A percentile compares a stretch with the other conserved stretches of the same genome.
These are phyloP conservation scores for Verticillium albo-atrum DNA, from an alignment of 2,329 filamentous ascomycete species.

Conservation along the genomic window DNA sequence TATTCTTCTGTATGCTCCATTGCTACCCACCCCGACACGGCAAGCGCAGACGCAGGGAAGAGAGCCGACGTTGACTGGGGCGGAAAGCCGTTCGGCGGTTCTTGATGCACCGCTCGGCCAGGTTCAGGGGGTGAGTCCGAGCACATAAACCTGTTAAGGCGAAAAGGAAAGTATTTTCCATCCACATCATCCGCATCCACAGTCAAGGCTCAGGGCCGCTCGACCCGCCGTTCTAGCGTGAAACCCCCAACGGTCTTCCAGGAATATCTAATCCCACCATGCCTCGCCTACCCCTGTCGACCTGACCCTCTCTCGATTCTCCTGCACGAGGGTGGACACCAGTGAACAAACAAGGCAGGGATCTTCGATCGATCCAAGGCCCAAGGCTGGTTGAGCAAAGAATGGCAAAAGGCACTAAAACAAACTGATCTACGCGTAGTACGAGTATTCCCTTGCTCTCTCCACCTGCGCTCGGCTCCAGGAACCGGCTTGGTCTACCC, in stretches of 20 bases:
- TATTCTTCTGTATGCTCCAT: not conserved
- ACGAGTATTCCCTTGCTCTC: too few relatives aligned
- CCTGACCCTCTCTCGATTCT: not conserved
- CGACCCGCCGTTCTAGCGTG: not conserved
- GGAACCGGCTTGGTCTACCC: not conserved
- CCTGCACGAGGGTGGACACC: not conserved
- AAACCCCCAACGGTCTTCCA: not conserved
- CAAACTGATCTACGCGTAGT: not conserved
- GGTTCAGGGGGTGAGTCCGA: not conserved
- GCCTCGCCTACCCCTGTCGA: not conserved
- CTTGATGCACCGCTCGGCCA: not conserved
- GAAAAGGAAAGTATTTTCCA: not conserved
- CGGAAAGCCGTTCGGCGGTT: too few relatives aligned
- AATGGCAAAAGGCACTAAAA: not conserved
- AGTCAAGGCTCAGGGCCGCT: not conserved
- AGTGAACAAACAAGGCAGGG: not conserved
- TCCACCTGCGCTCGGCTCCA: not conserved
- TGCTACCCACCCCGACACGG: not conserved
- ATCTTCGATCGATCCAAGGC: not conserved
- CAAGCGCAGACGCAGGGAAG: not conserved
- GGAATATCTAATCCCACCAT: not conserved
- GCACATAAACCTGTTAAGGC: not conserved
- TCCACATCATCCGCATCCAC: too few relatives aligned
- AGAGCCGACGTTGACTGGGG: not conserved
- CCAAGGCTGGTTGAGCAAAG: not conserved